A percentile compares a stretch with the other conserved stretches of the same genome.
phyloP scores from a whole-genome alignment of 805 yeast species.

The Metschnikowia corniflorae region DNA sequence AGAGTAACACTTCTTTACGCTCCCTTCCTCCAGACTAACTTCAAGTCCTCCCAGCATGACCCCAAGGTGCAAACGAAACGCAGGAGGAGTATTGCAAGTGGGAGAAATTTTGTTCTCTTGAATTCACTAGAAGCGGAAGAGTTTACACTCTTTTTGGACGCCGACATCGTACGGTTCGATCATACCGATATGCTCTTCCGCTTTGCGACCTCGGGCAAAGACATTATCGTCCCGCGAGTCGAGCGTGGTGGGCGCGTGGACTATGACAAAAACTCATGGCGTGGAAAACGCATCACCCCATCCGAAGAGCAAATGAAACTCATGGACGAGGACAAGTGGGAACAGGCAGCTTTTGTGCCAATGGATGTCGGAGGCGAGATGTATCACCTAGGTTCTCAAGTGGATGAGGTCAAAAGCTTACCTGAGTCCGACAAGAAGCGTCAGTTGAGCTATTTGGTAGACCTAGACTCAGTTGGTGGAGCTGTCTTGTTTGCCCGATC shows the following conservation, averaged over 20 bases:
- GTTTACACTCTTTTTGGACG: constrained; percentile 35
- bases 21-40: constrained; percentile 12
- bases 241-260: constrained; percentile 25
- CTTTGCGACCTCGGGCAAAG: constrained; percentile 28
- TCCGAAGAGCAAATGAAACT: constrained; percentile 13
- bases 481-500: constrained; percentile 46
- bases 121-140: constrained; percentile 27
- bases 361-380: constrained; percentile 25
- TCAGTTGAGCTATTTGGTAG: constrained; percentile 17
- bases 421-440: constrained; percentile 5
- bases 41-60: constrained; percentile 10
- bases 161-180: constrained; percentile 30
- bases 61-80: constrained; percentile 29
- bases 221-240: constrained; percentile 38
- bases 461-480: constrained; percentile 51
- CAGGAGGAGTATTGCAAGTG: constrained; percentile 34
- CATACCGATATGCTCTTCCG: constrained; percentile 22
- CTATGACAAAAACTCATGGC: constrained; percentile 41
- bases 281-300: constrained; percentile 36
- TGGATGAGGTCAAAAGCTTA: constrained; percentile 11
- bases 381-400: constrained; percentile 26
- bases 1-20: constrained; percentile 15
- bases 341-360: constrained; percentile 32
- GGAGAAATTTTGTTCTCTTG: constrained; percentile 33
- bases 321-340: constrained; percentile 22